Evolutionary conservation across 2,329 filamentous ascomycete genomes (phyloP), one percentile per base, ranked within the genome.

Genomic region (Aspergillus ochraceoroseus): DNA sequence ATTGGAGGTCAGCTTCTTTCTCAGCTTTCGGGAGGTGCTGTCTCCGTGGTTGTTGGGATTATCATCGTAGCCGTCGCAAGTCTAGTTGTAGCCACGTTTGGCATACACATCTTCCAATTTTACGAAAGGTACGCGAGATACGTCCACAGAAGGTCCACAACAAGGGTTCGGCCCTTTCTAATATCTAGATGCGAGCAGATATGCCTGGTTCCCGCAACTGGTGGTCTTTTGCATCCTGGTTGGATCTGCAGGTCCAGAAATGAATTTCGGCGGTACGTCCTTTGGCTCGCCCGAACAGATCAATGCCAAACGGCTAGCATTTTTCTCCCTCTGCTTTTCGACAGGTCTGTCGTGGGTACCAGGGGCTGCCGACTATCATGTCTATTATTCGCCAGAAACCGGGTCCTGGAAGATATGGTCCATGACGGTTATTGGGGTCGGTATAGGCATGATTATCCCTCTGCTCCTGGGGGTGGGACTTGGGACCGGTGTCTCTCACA

Each of bases 1-100:
- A 57, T 70, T n/a, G 66, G 64, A 29, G 67, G 67, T 4, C 67
- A 70, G 41, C 56, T 70, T n/a, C 53, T 70, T 12, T 69, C 67
- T 9, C 63, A 57, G 15, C 56, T 69, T 15, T 63, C 61, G 20
- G 65, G 59, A 3, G 65, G 59, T 1, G 46, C 53, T 29, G 56
- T 70, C 33, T 63, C 62, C 0, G 61, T 68, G 9, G 47, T 66
- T 14, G 55, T 68, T 28, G 65, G 65, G 1, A 64, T 66, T 17
- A 51, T 67, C 18, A 56, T 68, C 25, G 56, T 65, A 20, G 60
- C 64, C 5, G 39, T 64, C 13, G 47, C 53, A 2, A 66, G 58
- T 33, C 59, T 57, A 53, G 43, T 54, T 0, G 59, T 68, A 49
- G 63, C 64, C 14, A 55, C 58, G 7, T 67, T 67, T 44, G 66